Conservation (phyloP, 1,284 basidiomycete species). For the Trichosporon sp. region DNA sequence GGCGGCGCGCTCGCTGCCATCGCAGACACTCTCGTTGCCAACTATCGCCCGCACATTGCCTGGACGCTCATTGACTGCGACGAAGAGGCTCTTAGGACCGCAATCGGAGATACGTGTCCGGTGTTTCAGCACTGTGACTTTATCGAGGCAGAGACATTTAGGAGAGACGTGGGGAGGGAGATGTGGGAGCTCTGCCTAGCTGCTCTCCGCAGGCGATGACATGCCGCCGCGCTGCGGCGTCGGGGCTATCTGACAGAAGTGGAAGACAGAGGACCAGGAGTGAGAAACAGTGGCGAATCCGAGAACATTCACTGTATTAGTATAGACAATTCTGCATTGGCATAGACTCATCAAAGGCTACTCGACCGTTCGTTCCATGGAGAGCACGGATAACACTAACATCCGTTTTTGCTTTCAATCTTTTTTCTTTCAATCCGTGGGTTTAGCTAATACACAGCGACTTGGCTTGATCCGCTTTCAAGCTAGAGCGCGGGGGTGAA, state of each 20-base stretch:
- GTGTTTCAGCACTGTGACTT: neutral
- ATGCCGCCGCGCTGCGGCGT: no score
- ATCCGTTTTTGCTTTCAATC: no score
- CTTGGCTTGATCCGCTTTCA: no score
- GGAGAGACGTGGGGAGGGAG: neutral
- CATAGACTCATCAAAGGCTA: neutral
- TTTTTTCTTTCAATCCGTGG: no score
- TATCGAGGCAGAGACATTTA: neutral
- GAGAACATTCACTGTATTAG: neutral
- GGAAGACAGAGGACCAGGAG: no score
- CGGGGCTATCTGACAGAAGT: neutral
- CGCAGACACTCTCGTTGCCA: neutral
- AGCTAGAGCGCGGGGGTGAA: no score
- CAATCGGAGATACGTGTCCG: neutral
- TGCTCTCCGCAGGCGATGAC: neutral
- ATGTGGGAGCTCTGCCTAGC: neutral
- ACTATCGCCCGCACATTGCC: neutral
- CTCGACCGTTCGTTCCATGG: no score
- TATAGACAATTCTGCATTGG: neutral
- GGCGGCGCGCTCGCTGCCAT: neutral
- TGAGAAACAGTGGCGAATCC: no score
- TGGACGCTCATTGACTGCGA: neutral
- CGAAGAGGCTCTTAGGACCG: neutral
- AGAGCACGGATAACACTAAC: no score
- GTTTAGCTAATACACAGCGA: no score